Percentiles rank a stretch among this genome's conserved stretches.
phyloP scores from a whole-genome alignment of 169 alveolate genomes.

The Cryptosporidium ubiquitum region DNA sequence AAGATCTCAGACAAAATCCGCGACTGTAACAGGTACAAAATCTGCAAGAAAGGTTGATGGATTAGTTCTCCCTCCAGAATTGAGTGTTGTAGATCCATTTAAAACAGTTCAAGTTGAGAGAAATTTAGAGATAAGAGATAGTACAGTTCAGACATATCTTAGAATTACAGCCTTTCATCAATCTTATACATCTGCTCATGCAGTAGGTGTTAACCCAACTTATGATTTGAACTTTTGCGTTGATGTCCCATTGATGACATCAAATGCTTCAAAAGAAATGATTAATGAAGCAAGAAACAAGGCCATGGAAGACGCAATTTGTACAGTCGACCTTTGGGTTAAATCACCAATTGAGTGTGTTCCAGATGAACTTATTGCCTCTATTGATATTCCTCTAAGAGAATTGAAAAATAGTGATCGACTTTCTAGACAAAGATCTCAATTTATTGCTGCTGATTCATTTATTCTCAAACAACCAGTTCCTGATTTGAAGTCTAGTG shows the following conservation, averaged over 20 bases:
- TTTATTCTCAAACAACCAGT: conserved; percentile 64
- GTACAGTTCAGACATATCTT: conserved; percentile 69
- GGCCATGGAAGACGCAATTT: conserved; percentile 70
- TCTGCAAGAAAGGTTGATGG: conserved; percentile 34
- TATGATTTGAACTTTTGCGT: conserved; percentile 67
- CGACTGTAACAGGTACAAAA: conserved; percentile 52
- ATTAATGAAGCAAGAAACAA: conserved; percentile 45
- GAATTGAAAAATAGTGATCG: conserved; percentile 38
- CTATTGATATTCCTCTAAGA: conserved; percentile 54
- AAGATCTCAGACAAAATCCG: conserved; percentile 27
- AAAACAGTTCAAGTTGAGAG: conserved; percentile 66
- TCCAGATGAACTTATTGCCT: conserved; percentile 69
- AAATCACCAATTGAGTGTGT: conserved; percentile 56
- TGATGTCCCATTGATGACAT: conserved; percentile 59
- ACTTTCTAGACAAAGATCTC: conserved; percentile 42
- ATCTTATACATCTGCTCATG: conserved; percentile 71
- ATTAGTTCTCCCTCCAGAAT: conserved; percentile 59
- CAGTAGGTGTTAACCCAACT: conserved; percentile 72
- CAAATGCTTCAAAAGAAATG: conserved; percentile 58
- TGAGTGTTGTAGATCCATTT: conserved; percentile 71
- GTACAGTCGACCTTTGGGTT: conserved; percentile 72
- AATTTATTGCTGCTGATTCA: conserved; percentile 63
- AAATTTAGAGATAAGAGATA: conserved; percentile 48
- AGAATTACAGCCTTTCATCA: conserved; percentile 72
- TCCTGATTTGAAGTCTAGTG: conserved; percentile 55